Percentiles rank a stretch among this genome's conserved stretches.
Evolutionary conservation across 2,329 filamentous ascomycete species (phyloP).

Genomic region (Plectosphaerella plurivora): DNA sequence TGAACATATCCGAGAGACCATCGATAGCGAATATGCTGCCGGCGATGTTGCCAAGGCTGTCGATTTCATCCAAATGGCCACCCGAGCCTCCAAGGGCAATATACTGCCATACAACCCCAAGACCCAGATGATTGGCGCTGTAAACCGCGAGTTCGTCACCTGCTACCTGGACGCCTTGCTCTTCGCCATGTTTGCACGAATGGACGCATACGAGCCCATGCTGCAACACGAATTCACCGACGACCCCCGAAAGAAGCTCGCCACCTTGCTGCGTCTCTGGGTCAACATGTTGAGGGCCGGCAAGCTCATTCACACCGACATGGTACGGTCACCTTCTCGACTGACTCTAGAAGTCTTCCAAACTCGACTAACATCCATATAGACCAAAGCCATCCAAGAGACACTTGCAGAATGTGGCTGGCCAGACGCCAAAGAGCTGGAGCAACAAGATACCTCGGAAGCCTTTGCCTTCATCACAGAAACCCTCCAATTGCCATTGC

Average conservation of each 20-base stretch:
- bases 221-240: constrained; percentile 75
- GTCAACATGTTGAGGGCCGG: constrained; percentile 87
- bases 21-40: constrained; percentile 58
- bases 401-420: constrained; percentile 82
- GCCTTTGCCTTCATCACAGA: constrained; percentile 94
- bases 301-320: constrained; percentile 76
- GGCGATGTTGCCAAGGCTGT: constrained; percentile 71
- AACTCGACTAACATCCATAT: constrained; percentile 17
- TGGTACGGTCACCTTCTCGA: constrained; percentile 48
- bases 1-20: constrained; percentile 54
- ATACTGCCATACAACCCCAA: constrained; percentile 70
- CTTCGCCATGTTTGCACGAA: constrained; percentile 91
- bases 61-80: constrained; percentile 71
- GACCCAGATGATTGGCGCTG: constrained; percentile 73
- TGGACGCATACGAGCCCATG: constrained; percentile 91
- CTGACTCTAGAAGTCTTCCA: neutral
- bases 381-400: constrained; percentile 81
- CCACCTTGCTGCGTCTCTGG: constrained; percentile 79
- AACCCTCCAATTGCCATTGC: constrained; percentile 77
- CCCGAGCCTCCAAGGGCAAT: constrained; percentile 76
- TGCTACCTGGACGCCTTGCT: constrained; percentile 90
- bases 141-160: constrained; percentile 82
- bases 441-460: constrained; percentile 93
- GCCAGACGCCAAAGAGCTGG: constrained; percentile 70
- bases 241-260: constrained; percentile 65